Evolutionary conservation across 2,329 filamentous ascomycete species (phyloP).

Genomic region (Davidsoniella eucalypti): DNA sequence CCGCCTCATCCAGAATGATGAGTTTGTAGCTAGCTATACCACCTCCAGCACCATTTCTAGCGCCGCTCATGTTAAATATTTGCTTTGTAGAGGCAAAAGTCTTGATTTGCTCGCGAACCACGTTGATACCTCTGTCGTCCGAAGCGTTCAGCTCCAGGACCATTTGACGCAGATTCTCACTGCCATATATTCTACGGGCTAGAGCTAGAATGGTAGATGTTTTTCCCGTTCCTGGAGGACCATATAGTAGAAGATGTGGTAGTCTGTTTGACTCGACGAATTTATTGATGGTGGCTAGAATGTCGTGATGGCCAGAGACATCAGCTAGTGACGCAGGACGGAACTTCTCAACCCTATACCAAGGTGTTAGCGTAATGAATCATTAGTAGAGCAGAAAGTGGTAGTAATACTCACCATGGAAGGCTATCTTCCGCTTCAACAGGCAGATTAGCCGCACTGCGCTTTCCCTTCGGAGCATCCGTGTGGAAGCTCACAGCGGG

Average conservation of each 20-base stretch:
- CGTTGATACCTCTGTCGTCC: constrained; percentile 93
- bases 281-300: constrained; percentile 92
- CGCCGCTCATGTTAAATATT: constrained; percentile 56
- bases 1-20: constrained; percentile 96
- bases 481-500: constrained; percentile 50
- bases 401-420: constrained; percentile 52
- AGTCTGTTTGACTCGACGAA: constrained; percentile 90
- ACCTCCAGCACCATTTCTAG: constrained; percentile 28
- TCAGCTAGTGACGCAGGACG: constrained; percentile 75
- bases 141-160: constrained; percentile 95
- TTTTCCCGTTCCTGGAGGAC: constrained; percentile 91
- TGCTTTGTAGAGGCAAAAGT: constrained; percentile 97
- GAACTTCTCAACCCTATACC: constrained; percentile 82
- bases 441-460: constrained; percentile 80
- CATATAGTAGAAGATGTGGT: constrained; percentile 91
- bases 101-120: constrained; percentile 97
- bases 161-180: constrained; percentile 91
- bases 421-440: constrained; percentile 86
- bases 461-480: constrained; percentile 71
- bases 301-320: constrained; percentile 93
- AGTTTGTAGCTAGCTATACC: constrained; percentile 62
- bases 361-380: constrained; percentile 5
- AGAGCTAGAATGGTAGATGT: constrained; percentile 92
- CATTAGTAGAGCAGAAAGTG: background rate
- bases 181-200: constrained; percentile 80